Percentiles rank a stretch among this genome's conserved stretches.
Conservation (phyloP, 108 stramenopile species). For the Fistulifera solaris region DNA sequence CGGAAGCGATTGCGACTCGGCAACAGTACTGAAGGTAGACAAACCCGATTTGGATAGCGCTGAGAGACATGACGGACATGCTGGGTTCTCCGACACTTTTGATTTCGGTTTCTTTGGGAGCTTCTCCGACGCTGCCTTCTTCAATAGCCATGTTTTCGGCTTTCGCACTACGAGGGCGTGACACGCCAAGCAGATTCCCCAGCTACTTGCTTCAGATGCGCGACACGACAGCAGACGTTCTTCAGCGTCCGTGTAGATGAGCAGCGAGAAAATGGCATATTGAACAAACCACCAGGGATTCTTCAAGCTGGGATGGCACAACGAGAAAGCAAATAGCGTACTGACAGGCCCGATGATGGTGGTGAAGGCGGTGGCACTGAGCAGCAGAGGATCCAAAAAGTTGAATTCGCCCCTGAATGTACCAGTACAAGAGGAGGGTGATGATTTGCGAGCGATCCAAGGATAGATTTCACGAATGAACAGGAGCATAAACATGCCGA, state of each 20-base stretch:
- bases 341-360: not conserved
- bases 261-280: conserved; percentile 2
- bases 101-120: too few relatives aligned
- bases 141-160: too few relatives aligned
- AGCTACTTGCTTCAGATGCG: not conserved
- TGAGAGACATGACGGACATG: too few relatives aligned
- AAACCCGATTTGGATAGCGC: too few relatives aligned
- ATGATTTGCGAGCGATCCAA: conserved; percentile 2
- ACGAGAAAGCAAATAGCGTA: not conserved
- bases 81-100: too few relatives aligned
- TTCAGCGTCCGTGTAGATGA: conserved; percentile 2
- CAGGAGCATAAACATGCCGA: not conserved
- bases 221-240: conserved; percentile 4
- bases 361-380: not conserved
- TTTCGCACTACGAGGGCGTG: not conserved
- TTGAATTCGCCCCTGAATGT: not conserved
- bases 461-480: conserved; percentile 4
- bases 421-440: not conserved
- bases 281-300: conserved; percentile 4
- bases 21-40: too few relatives aligned
- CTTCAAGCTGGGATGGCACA: not conserved
- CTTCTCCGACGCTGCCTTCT: too few relatives aligned
- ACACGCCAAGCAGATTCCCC: not conserved
- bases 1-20: too few relatives aligned
- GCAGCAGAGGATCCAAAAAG: not conserved